A percentile compares a stretch with the other conserved stretches of the same genome.
These are phyloP conservation scores for Cetraspora pellucida DNA, from an alignment of 192 early-diverging fungal species.

Conservation along the genomic window DNA sequence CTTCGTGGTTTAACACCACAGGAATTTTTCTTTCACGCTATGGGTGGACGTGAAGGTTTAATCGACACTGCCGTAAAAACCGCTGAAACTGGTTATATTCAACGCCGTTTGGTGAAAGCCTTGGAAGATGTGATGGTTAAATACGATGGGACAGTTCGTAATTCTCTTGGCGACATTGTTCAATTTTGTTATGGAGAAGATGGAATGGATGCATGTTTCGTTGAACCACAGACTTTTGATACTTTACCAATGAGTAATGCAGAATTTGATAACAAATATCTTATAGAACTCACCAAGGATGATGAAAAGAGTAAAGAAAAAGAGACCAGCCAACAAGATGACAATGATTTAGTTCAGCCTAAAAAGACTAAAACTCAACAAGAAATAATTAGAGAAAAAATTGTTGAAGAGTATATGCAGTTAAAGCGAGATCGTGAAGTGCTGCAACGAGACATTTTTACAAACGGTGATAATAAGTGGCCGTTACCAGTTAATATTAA, in stretches of 20 bases:
- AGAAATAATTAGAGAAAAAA: conserved; percentile 32
- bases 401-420: conserved; percentile 66
- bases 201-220: conserved; percentile 91
- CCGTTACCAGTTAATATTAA: conserved; percentile 90
- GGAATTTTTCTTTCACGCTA: conserved; percentile 99
- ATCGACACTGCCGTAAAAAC: conserved; percentile 99
- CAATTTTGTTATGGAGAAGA: conserved; percentile 99
- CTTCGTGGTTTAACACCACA: conserved; percentile 91
- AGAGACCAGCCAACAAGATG: conserved; percentile 65
- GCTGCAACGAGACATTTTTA: conserved; percentile 82
- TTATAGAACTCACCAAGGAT: conserved; percentile 75
- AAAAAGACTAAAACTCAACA: conserved; percentile 13
- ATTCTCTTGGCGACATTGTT: conserved; percentile 89
- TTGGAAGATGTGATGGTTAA: conserved; percentile 97
- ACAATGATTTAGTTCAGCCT: conserved; percentile 33
- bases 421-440: conserved; percentile 74
- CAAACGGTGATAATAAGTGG: conserved; percentile 71
- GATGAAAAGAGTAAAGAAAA: conserved; percentile 67
- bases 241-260: conserved; percentile 69
- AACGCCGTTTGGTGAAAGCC: conserved; percentile 97
- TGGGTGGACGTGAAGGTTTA: conserved; percentile 99
- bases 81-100: conserved; percentile 99
- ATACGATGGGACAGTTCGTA: conserved; percentile 96
- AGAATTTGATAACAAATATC: conserved; percentile 78
- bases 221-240: conserved; percentile 81